Base-by-base conservation (phyloP, 192 early-diverging fungal genomes). In the Gigaspora rosea region DNA sequence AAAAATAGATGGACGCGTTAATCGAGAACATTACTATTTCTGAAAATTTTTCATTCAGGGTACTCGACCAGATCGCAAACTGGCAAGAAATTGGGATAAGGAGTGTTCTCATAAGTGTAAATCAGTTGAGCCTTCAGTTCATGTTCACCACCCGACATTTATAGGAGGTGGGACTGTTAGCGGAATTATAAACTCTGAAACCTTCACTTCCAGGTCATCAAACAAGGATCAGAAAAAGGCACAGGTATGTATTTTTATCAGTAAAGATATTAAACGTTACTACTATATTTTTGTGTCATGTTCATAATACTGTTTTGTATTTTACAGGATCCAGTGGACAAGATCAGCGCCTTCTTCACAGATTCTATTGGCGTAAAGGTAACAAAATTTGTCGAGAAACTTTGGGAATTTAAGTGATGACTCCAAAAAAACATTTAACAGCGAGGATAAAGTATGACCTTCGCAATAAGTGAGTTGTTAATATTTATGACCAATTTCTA, bases 311-410 rank as follows among this genome's bases (percentile, higher is more conserved):
- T 62, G 59, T 10, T 62, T 62, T 6, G 6, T 10, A 10, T 67
- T 67, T n/a, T 67, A 46, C 41, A 67, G 65, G 65, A 67, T 67
- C 27, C 65, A 48, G 65, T 67, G 9, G 65, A 67, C 65, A 67
- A 50, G 6, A 50, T 50, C 49, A 50, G 49, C 49, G 49, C 65
- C 41, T 67, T 67, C 41, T 67, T 67, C 65, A 32, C 9, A 67
- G 65, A 67, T 67, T 33, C 65, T 33, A 33, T 33, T 67, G 65
- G 41, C 41, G 33, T 41, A 67, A 67, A 46, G 65, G 27, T 46
- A 67, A 67, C 65, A 41, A 67, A 67, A 67, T 67, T 67, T 67
- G 35, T 48, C n/a, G 65, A 67, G 65, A 67, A 67, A 46, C 65
- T 61, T 61, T 18, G 58, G 27, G 58, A 61, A 61, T 61, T 32